Percentiles rank a stretch among this genome's conserved stretches.
Evolutionary conservation across 306 rosid genomes (phyloP).

Genomic region (Adenanthera pavonina): DNA sequence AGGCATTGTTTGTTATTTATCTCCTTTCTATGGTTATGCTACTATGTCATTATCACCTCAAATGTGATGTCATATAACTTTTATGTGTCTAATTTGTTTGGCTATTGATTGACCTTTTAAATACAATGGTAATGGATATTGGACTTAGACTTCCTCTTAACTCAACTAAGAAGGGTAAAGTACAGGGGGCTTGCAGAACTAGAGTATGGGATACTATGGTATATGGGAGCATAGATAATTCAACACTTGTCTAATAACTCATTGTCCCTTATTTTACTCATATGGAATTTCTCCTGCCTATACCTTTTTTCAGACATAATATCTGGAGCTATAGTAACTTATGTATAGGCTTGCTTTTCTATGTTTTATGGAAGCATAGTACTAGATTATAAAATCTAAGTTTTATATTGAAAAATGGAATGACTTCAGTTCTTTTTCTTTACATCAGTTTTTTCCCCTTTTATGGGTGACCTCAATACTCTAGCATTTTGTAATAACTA

Average conservation of each 20-base stretch:
- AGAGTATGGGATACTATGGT: conserved; percentile 86
- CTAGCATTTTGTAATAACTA: not conserved
- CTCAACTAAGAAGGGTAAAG: conserved; percentile 25
- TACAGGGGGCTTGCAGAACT: conserved; percentile 93
- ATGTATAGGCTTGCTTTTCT: conserved; percentile 10
- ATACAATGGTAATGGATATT: conserved; percentile 13
- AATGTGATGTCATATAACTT: no score
- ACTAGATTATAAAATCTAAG: conserved; percentile 13
- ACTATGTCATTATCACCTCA: no score
- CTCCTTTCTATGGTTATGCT: no score
- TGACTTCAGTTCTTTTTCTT: not conserved
- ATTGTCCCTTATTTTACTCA: conserved; percentile 14
- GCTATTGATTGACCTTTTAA: conserved; percentile 11
- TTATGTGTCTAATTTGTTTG: conserved; percentile 19
- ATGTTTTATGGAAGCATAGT: conserved; percentile 17
- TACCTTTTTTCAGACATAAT: conserved; percentile 3
- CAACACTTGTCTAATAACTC: conserved; percentile 75
- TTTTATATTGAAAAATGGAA: not conserved
- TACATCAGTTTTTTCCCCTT: not conserved
- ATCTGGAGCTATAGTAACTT: not conserved
- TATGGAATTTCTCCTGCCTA: conserved; percentile 2
- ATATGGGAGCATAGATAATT: conserved; percentile 88
- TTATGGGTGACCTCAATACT: not conserved
- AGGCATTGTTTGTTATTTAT: no score
- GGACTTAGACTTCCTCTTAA: conserved; percentile 29